Evolutionary conservation across 2,329 filamentous ascomycete species (phyloP), one percentile per base, ranked within the genome.

Genomic region (Tolypocladium tropicale): DNA sequence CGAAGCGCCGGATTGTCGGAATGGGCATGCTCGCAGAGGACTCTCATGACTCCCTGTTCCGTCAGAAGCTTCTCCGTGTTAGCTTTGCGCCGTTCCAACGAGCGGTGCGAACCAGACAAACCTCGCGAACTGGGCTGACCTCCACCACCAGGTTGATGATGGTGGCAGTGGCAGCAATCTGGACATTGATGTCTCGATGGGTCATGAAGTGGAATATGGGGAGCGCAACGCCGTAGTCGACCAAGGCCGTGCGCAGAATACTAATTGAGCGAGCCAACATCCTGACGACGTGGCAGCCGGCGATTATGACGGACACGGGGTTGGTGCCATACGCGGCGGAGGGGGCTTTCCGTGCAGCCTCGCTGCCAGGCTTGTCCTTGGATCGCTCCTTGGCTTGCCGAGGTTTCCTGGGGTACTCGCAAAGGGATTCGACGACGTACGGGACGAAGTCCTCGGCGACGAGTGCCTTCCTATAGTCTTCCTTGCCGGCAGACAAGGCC

Each of bases 81-180:
- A 68, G 64, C 50, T 43, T 50, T 53, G 34, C 58, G 58, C 59
- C 30, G 21, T 25, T 25, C 18, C 30, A 32, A 11, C 28, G 7
- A 32, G 39, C 36, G 33, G 6, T 14, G 34, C 34, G 52, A 12
- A 18, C 25, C 16, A 41, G 11, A 34, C 39, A 21, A 76, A 93
- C 90, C 68, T 90, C 85, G 70, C 90, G 86, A 83, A 96, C 91
- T 1, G 94, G 92, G 66, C 92, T 96, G 63, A 95, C 89, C 60
- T 95, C 90, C 51, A 91, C 78, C 6, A 95, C 81, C 52, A 99
- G 72, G 68, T 99, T 99, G 63, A 86, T 90, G 41, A 95, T 82
- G 7, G 88, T 86, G 37, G 88, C 86, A 0, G 90, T 95, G 6
- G 93, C 90, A 52, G 91, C 90, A 66, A 94, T 86, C 67, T 92